Evolutionary conservation across 192 early-diverging fungal genomes (phyloP), one percentile per base, ranked within the genome.

Genomic region (Funneliformis mosseae): DNA sequence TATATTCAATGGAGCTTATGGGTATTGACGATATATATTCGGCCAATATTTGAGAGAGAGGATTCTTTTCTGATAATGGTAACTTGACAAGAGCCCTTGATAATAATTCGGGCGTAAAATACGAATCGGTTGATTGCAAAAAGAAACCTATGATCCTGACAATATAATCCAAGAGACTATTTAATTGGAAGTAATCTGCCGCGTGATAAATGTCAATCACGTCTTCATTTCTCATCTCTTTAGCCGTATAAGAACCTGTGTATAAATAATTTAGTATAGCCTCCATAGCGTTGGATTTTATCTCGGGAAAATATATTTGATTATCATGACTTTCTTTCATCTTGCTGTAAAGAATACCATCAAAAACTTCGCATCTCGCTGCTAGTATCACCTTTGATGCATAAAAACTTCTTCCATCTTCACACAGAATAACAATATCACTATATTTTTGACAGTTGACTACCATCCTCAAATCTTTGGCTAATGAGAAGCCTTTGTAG

Each of bases 281-380:
- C 38, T 59, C 28, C n/a, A 75, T 59, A 5, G 48, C 48, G 14
- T 11, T 38, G 4, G 55, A 16, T 50, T 75, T 55, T 25, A 75
- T 60, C 18, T 75, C 25, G 14, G 74, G 74, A 41, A 75, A 75
- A n/a, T 14, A 21, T 75, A 75, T 27, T 6, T 41, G 28, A 23
- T 76, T 73, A 66, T 60, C 41, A 33, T 61, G 8, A 8, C 74
- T 55, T 74, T 81, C 80, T 73, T 43, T 69, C 60, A 81, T 76
- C 38, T 59, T 59, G 28, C 60, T 76, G 18, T 60, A 50, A 60
- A 81, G 43, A 16, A 81, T 21, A 12, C 55, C 38, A 60, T 75
- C 43, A 23, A 75, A 39, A 23, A 75, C 74, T 27, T 33, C 48
- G 12, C 46, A 75, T 10, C 74, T 23, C 16, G 74, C 74, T 60